phyloP scores from a whole-genome alignment of 163 green algal genomes.

The Scenedesmus sp. region DNA sequence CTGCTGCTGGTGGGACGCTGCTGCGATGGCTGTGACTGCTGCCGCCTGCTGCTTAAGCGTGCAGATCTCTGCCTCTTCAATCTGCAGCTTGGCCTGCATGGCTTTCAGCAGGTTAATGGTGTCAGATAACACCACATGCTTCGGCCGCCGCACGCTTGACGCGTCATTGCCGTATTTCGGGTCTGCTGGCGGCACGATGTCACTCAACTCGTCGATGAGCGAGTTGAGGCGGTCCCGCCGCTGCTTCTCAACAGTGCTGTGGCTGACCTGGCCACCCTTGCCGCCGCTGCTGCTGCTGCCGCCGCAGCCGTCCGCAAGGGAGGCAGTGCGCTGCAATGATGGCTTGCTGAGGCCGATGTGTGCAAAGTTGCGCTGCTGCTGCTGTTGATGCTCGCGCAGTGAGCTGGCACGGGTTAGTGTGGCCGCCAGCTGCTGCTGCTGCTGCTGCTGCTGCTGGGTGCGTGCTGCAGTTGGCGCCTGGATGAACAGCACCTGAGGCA shows the following conservation, averaged over 20 bases:
- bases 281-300: neutral
- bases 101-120: conserved; percentile 82
- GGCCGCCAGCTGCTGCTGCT: conserved; percentile 56
- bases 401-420: neutral
- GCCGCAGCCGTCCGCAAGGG: neutral
- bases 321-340: neutral
- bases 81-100: conserved; percentile 61
- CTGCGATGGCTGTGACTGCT: conserved; percentile 35
- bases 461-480: conserved; percentile 54
- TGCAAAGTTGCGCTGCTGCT: neutral
- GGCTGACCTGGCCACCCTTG: neutral
- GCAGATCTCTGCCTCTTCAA: conserved; percentile 43
- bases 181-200: conserved; percentile 77
- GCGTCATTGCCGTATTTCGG: conserved; percentile 45
- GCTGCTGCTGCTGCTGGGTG: conserved; percentile 87
- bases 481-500: conserved; percentile 1
- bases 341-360: neutral
- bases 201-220: conserved; percentile 87
- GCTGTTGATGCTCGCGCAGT: neutral
- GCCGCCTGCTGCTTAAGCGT: conserved; percentile 49
- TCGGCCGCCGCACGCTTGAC: conserved; percentile 70
- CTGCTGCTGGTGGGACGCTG: conserved; percentile 1
- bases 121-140: conserved; percentile 89
- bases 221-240: conserved; percentile 79
- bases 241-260: neutral